Conservation (phyloP, 1,139 yeast species). For the Geotrichum reessii region DNA sequence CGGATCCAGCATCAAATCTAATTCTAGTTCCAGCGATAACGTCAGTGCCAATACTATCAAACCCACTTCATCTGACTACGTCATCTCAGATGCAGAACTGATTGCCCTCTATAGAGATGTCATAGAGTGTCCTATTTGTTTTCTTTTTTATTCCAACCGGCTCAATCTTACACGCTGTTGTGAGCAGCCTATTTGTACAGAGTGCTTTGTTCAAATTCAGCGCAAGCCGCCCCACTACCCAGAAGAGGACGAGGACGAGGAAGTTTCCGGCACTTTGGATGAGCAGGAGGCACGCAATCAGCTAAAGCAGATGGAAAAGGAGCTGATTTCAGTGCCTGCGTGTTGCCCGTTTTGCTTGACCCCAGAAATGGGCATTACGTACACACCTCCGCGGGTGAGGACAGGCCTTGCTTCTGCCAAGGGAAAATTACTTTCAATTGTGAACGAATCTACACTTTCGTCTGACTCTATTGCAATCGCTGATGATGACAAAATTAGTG, state of each 20-base stretch:
- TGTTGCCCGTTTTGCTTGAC: slow-evolving; percentile 92
- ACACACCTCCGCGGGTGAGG: slow-evolving; percentile 51
- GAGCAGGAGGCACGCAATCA: slow-evolving; percentile 5
- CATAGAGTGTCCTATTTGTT: slow-evolving; percentile 91
- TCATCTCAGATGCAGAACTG: background rate
- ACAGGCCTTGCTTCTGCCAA: slow-evolving; percentile 28
- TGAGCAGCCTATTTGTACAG: slow-evolving; percentile 88
- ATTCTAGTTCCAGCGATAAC: background rate
- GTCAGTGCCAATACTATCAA: background rate
- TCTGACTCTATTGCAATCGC: background rate
- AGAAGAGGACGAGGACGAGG: slow-evolving; percentile 36
- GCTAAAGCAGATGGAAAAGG: slow-evolving; percentile 43
- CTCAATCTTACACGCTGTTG: slow-evolving; percentile 83
- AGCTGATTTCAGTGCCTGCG: slow-evolving; percentile 78
- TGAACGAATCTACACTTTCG: background rate
- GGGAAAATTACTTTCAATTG: background rate
- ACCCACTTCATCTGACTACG: background rate
- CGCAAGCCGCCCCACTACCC: slow-evolving; percentile 92
- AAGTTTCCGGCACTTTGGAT: slow-evolving; percentile 6
- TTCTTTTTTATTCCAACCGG: slow-evolving; percentile 73
- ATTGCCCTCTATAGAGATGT: slow-evolving; percentile 48
- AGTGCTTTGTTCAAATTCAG: slow-evolving; percentile 93
- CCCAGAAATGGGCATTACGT: slow-evolving; percentile 78
- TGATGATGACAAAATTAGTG: background rate
- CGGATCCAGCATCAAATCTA: background rate